These are phyloP conservation scores for Aspergillus sp. DNA, from an alignment of 2,329 filamentous ascomycete genomes.

Conservation along the genomic window DNA sequence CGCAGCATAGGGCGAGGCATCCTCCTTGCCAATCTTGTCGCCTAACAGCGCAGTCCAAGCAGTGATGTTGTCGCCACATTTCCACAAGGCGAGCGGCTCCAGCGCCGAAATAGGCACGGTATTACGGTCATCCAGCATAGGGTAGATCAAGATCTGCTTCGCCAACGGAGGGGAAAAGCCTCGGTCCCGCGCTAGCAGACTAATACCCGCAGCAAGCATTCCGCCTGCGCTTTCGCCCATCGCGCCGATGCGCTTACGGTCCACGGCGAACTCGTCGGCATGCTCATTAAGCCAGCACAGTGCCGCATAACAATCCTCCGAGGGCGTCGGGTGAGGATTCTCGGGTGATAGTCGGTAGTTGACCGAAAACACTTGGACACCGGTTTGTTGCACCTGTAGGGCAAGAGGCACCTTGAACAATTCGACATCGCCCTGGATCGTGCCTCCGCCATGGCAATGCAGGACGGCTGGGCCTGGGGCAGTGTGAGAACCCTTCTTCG, in stretches of 20 bases:
- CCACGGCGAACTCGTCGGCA: conserved; percentile 32
- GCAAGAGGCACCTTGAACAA: conserved; percentile 7
- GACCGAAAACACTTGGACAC: conserved; percentile 16
- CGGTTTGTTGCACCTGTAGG: conserved; percentile 9
- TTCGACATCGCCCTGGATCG: conserved; percentile 11
- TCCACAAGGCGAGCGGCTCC: conserved; percentile 28
- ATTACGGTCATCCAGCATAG: conserved; percentile 41
- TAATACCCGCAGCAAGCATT: conserved; percentile 31
- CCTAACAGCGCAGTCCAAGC: conserved; percentile 38
- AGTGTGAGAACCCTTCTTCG: conserved; percentile 3
- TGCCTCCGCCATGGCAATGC: conserved; percentile 18
- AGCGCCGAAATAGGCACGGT: conserved; percentile 23
- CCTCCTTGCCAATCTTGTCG: conserved; percentile 20
- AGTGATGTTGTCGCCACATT: conserved; percentile 28
- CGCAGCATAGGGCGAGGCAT: conserved; percentile 28
- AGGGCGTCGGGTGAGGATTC: conserved; percentile 11
- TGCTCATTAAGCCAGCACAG: conserved; percentile 32
- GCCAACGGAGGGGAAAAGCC: conserved; percentile 19
- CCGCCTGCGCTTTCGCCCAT: conserved; percentile 39
- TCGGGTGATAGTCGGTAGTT: conserved; percentile 20
- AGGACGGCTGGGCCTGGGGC: conserved; percentile 11
- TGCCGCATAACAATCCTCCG: conserved; percentile 19
- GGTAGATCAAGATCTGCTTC: conserved; percentile 38
- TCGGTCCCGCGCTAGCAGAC: conserved; percentile 31
- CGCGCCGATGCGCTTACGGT: conserved; percentile 31